Evolutionary conservation across 2,329 filamentous ascomycete genomes (phyloP).

Genomic region (Geosmithia putterillii): DNA sequence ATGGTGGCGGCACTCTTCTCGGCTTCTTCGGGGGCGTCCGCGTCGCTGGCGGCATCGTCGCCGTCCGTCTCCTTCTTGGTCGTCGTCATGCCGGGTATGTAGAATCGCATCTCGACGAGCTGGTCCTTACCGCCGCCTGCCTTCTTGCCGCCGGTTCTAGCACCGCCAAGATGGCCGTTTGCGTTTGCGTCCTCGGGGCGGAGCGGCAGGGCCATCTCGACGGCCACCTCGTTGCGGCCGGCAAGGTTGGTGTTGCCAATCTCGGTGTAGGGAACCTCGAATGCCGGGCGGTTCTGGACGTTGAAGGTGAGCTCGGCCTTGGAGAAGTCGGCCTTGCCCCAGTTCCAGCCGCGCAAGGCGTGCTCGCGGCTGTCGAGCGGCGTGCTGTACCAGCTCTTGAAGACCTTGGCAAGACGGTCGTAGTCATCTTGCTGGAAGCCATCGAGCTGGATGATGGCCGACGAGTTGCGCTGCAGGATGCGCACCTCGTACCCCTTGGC

Average conservation of each 20-base stretch:
- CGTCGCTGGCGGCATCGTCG: constrained; percentile 56
- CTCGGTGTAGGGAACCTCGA: constrained; percentile 94
- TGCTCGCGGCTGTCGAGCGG: constrained; percentile 89
- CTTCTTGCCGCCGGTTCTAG: constrained; percentile 70
- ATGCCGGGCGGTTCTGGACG: constrained; percentile 90
- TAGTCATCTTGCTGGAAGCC: constrained; percentile 93
- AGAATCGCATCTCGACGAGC: constrained; percentile 97
- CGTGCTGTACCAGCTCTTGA: constrained; percentile 97
- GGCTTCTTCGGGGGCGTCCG: constrained; percentile 46
- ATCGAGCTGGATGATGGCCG: constrained; percentile 83
- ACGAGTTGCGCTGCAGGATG: constrained; percentile 72
- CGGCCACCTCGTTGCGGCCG: constrained; percentile 92
- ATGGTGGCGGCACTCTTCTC: constrained; percentile 92
- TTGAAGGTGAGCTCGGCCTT: constrained; percentile 94
- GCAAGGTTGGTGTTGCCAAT: constrained; percentile 97
- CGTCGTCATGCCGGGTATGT: constrained; percentile 83
- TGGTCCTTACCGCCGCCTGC: constrained; percentile 82
- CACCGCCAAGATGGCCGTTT: constrained; percentile 63
- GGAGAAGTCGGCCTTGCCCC: constrained; percentile 95
- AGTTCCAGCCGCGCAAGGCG: constrained; percentile 94
- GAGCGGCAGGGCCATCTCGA: constrained; percentile 75
- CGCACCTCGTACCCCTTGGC: constrained; percentile 90
- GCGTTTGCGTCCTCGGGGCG: constrained; percentile 61
- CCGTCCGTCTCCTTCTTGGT: constrained; percentile 60
- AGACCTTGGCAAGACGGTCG: constrained; percentile 80